Evolutionary conservation across 148 eudicot genomes (phyloP).

Genomic region (Selenicereus undatus): DNA sequence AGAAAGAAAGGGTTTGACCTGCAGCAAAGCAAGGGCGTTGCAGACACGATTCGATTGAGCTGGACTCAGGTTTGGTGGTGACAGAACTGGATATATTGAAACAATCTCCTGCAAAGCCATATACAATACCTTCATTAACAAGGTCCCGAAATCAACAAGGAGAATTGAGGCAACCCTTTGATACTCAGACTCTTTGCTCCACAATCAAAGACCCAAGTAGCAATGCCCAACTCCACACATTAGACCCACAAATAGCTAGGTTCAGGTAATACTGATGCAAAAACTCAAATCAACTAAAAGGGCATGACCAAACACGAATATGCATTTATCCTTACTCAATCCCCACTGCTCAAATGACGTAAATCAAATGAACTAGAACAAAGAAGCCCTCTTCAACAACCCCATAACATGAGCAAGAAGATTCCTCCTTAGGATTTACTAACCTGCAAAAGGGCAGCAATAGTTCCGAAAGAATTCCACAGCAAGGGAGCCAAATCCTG

Average conservation of each 20-base stretch:
- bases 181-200: conserved; percentile 2
- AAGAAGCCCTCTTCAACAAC: not conserved
- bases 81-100: conserved; percentile 80
- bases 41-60: conserved; percentile 94
- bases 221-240: not conserved
- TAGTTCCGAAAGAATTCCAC: conserved; percentile 95
- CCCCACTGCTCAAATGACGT: not conserved
- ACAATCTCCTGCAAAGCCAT: conserved; percentile 73
- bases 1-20: conserved; percentile 37
- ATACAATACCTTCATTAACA: not conserved
- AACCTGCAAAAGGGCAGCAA: conserved; percentile 94
- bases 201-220: not conserved
- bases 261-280: not conserved
- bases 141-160: not conserved
- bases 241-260: not conserved
- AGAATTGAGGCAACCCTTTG: not conserved
- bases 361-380: not conserved
- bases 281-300: not conserved
- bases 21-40: conserved; percentile 93
- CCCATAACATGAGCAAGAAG: not conserved
- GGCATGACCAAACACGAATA: not conserved
- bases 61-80: conserved; percentile 81
- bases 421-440: not conserved
- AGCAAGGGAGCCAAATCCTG: conserved; percentile 92
- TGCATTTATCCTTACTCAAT: not conserved